These are phyloP conservation scores for Mimosa pudica DNA, from an alignment of 306 rosid genomes.

Conservation along the genomic window DNA sequence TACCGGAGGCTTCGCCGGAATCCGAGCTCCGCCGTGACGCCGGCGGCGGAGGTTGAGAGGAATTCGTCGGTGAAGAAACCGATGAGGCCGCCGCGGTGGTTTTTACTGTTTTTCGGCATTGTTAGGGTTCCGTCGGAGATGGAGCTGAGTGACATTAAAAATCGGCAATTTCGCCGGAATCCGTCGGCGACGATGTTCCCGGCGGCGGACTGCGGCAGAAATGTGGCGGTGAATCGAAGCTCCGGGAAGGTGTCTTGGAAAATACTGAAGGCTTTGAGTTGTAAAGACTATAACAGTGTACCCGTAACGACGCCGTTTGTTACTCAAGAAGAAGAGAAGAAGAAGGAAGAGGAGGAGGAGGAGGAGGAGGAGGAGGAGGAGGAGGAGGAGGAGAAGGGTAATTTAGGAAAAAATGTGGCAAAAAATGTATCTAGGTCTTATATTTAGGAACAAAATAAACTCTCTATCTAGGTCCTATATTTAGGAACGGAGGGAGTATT, in stretches of 20 bases:
- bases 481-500: too few relatives aligned
- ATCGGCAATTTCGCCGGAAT: slow-evolving; percentile 67
- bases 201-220: slow-evolving; percentile 11
- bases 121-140: slow-evolving; percentile 75
- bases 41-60: slow-evolving; percentile 48
- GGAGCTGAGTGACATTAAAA: slow-evolving; percentile 81
- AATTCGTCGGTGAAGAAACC: slow-evolving; percentile 44
- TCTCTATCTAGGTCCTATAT: too few relatives aligned
- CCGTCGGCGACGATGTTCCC: slow-evolving; percentile 43
- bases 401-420: too few relatives aligned
- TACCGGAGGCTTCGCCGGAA: slow-evolving; percentile 47
- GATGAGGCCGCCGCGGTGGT: slow-evolving; percentile 61
- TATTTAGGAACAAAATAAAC: too few relatives aligned
- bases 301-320: slow-evolving; percentile 68
- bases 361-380: too few relatives aligned
- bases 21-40: slow-evolving; percentile 25
- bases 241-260: slow-evolving; percentile 76
- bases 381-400: too few relatives aligned
- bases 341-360: too few relatives aligned
- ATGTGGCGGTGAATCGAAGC: slow-evolving; percentile 42
- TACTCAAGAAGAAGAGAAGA: background rate
- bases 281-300: slow-evolving; percentile 73
- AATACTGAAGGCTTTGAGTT: slow-evolving; percentile 77
- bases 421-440: too few relatives aligned
- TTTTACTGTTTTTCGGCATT: slow-evolving; percentile 62